phyloP scores from a whole-genome alignment of 2,329 filamentous ascomycete species.

The Cryphonectria radicalis region DNA sequence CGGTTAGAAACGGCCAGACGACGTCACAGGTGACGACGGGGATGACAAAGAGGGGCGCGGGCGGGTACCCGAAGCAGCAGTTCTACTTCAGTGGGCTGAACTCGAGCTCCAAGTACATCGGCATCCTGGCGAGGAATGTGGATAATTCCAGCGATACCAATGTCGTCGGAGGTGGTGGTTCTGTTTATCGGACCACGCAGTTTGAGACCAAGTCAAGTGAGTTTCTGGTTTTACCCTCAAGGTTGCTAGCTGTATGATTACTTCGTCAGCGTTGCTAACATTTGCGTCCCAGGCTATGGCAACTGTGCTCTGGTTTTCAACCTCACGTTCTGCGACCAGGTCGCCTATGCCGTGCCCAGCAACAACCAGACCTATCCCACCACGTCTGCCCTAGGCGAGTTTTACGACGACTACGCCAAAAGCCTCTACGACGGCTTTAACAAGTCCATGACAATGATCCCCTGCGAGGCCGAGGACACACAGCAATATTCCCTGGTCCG shows the following conservation, averaged over 20 bases:
- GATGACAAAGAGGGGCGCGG: constrained; percentile 71
- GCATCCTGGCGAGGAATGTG: constrained; percentile 70
- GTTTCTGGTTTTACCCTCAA: constrained; percentile 33
- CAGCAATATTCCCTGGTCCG: constrained; percentile 81
- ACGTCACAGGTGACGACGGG: constrained; percentile 56
- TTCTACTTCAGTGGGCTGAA: constrained; percentile 83
- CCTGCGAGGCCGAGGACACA: constrained; percentile 76
- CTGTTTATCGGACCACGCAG: constrained; percentile 71
- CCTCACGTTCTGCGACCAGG: constrained; percentile 84
- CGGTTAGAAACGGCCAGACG: constrained; percentile 56
- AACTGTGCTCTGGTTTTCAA: constrained; percentile 88
- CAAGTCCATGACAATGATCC: constrained; percentile 80
- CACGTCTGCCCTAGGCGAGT: constrained; percentile 62
- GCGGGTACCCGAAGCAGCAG: constrained; percentile 78
- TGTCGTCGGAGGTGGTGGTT: constrained; percentile 72
- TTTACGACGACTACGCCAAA: constrained; percentile 79
- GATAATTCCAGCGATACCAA: constrained; percentile 48
- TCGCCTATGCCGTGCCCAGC: constrained; percentile 88
- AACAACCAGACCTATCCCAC: constrained; percentile 69
- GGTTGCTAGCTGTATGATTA: neutral
- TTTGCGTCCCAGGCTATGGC: constrained; percentile 53
- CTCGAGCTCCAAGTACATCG: constrained; percentile 70
- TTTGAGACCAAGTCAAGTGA: constrained; percentile 80
- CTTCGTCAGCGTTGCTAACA: neutral
- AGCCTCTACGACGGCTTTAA: constrained; percentile 76